Evolutionary conservation across 257 asterid genomes (phyloP), one percentile per base, ranked within the genome.

Genomic region (Haberlea rhodopensis): DNA sequence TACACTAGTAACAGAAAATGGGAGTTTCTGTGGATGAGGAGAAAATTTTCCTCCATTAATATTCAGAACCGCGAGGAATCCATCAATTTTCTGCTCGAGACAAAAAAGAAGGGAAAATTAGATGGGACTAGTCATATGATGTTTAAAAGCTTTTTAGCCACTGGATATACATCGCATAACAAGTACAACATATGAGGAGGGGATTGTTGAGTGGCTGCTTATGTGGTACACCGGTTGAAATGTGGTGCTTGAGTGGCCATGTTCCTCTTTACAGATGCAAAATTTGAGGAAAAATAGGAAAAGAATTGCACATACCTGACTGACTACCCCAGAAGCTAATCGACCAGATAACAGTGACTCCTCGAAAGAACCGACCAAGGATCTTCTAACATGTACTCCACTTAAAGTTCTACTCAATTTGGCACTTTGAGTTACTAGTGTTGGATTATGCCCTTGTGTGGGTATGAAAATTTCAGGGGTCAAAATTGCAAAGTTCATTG

Each of bases 321-420:
- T 84, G 34, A 79, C 81, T 10, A 76, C 76, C 61, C 94, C 95
- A 6, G 97, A 88, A 61, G 95, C 84, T 71, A 91, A 77, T 66
- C 95, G 85, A 65, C 97, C 97, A 60, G 97, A 91, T 71, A 91
- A 80, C 54, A 91, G 78, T 10, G 97, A 91, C 78, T 88, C 97
- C 79, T 88, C 97, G 55, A 91, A 91, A 40, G 97, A 91, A 76
- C 96, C 97, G 70, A 91, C 89, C 79, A 91, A 78, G 24, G 97
- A 91, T 78, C 91, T 86, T 70, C 78, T 81, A 28, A 91, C 94
- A 7, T 91, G 80, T 61, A 82, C 76, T 60, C 94, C 97, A 70
- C 94, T 78, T 25, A 78, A 77, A 60, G 68, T 68, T 79, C 81
- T 81, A 66, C 87, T 81, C 18, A 83, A 66, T 75, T 87, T 84